Percentiles rank a stretch among this genome's conserved stretches.
Conservation (phyloP, 192 early-diverging fungal species). For the Linderina pennispora region DNA sequence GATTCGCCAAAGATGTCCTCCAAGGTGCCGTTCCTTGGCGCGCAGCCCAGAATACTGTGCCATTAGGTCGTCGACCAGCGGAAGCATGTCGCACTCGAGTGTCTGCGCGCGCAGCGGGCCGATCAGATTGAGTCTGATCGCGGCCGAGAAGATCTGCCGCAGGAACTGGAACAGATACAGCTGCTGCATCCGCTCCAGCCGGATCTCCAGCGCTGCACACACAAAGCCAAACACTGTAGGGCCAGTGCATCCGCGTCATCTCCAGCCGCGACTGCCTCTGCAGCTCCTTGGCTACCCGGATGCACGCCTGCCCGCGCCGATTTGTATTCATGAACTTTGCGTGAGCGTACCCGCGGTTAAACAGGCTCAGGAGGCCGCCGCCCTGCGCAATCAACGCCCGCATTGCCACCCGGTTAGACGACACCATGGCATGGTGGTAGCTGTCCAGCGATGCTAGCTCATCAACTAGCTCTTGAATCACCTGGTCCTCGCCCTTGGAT, state of each 20-base stretch:
- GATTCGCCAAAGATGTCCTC: slow-evolving; percentile 40
- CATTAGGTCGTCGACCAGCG: slow-evolving; percentile 46
- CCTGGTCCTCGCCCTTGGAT: slow-evolving; percentile 5
- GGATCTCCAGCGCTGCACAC: slow-evolving; percentile 42
- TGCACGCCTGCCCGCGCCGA: slow-evolving; percentile 15
- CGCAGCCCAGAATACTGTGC: slow-evolving; percentile 48
- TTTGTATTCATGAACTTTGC: slow-evolving; percentile 27
- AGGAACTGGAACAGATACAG: slow-evolving; percentile 80
- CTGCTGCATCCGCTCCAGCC: slow-evolving; percentile 56
- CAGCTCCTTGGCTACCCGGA: slow-evolving; percentile 27
- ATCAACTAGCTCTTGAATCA: background rate
- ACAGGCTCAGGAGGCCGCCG: slow-evolving; percentile 40
- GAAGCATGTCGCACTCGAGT: slow-evolving; percentile 56
- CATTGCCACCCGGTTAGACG: slow-evolving; percentile 36
- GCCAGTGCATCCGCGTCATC: slow-evolving; percentile 63
- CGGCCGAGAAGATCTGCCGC: slow-evolving; percentile 80
- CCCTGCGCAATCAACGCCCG: slow-evolving; percentile 44
- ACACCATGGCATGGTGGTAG: slow-evolving; percentile 36
- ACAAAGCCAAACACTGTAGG: slow-evolving; percentile 74
- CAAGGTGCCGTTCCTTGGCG: slow-evolving; percentile 2
- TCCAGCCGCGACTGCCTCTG: slow-evolving; percentile 45
- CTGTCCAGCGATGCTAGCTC: slow-evolving; percentile 14
- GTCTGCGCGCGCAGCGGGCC: slow-evolving; percentile 87
- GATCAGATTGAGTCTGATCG: slow-evolving; percentile 81
- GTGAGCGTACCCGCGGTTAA: slow-evolving; percentile 37